A percentile compares a stretch with the other conserved stretches of the same genome.
Evolutionary conservation across 257 asterid genomes (phyloP).

Genomic region (Solanum pennellii): DNA sequence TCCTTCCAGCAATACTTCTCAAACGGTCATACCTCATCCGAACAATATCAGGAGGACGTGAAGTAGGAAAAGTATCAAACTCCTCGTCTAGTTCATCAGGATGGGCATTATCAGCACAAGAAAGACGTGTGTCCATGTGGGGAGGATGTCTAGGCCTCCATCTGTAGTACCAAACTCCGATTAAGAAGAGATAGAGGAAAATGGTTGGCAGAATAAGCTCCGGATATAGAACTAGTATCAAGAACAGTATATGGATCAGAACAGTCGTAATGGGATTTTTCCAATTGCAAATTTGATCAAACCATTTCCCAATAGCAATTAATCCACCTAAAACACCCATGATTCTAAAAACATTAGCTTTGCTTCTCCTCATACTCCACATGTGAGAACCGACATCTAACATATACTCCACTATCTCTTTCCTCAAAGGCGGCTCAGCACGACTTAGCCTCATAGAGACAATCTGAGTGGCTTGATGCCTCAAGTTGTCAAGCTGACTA

Average conservation of each 20-base stretch:
- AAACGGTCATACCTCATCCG: conserved; percentile 67
- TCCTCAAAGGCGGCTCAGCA: conserved; percentile 73
- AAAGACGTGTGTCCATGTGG: conserved; percentile 59
- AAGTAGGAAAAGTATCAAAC: conserved; percentile 58
- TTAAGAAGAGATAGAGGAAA: conserved; percentile 52
- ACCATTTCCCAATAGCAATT: conserved; percentile 54
- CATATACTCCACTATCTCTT: conserved; percentile 72
- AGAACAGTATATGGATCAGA: conserved; percentile 49
- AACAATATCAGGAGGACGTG: conserved; percentile 42
- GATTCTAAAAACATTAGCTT: conserved; percentile 53
- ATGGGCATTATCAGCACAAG: conserved; percentile 48
- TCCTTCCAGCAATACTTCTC: conserved; percentile 59
- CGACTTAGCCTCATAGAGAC: conserved; percentile 55
- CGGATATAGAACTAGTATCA: conserved; percentile 59
- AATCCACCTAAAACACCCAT: conserved; percentile 54
- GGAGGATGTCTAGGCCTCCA: conserved; percentile 73
- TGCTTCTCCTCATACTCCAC: conserved; percentile 85
- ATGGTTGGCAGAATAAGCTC: conserved; percentile 52
- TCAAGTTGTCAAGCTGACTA: conserved; percentile 47
- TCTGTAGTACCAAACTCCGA: conserved; percentile 61
- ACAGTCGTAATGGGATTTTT: conserved; percentile 62
- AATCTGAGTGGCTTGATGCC: conserved; percentile 66
- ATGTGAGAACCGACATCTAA: conserved; percentile 62
- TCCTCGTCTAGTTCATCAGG: conserved; percentile 69
- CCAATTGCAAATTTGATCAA: conserved; percentile 64